Evolutionary conservation across 2,329 filamentous ascomycete genomes (phyloP).

Genomic region (Monosporascus sp.): DNA sequence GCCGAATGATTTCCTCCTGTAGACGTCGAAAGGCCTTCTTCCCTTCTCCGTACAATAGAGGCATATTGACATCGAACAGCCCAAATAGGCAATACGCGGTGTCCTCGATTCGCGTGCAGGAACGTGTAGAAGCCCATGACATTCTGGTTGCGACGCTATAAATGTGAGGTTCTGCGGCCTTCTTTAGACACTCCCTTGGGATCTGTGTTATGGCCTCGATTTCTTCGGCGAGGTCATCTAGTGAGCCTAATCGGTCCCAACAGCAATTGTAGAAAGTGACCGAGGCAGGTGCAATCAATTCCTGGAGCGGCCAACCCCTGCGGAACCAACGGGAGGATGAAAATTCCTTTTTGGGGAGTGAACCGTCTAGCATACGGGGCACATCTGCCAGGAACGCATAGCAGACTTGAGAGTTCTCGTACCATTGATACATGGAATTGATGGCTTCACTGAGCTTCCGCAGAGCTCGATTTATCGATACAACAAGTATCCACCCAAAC

Average conservation of each 20-base stretch:
- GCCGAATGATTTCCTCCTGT: constrained; percentile 3
- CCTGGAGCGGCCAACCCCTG: no score
- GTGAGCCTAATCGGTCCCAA: no score
- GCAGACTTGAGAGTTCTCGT: not conserved
- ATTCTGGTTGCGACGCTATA: not conserved
- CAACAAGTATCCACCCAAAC: constrained; percentile 1
- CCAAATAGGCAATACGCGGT: constrained; percentile 1
- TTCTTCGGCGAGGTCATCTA: not conserved
- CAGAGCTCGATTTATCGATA: not conserved
- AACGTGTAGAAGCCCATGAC: not conserved
- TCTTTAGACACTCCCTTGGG: no score
- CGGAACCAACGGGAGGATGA: no score
- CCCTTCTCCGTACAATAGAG: constrained; percentile 1
- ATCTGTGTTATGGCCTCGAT: not conserved
- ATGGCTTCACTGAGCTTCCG: constrained; percentile 1
- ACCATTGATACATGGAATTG: constrained; percentile 4
- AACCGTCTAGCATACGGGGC: no score
- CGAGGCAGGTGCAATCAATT: no score
- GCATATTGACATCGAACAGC: constrained; percentile 2
- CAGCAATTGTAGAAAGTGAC: no score
- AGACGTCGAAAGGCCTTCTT: not conserved
- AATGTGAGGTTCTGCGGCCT: no score
- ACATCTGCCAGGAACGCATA: constrained; percentile 1
- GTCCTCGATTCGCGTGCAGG: not conserved
- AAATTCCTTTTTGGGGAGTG: no score